phyloP scores from a whole-genome alignment of 768 basidiomycete species.

The Nidularia pulvinata region DNA sequence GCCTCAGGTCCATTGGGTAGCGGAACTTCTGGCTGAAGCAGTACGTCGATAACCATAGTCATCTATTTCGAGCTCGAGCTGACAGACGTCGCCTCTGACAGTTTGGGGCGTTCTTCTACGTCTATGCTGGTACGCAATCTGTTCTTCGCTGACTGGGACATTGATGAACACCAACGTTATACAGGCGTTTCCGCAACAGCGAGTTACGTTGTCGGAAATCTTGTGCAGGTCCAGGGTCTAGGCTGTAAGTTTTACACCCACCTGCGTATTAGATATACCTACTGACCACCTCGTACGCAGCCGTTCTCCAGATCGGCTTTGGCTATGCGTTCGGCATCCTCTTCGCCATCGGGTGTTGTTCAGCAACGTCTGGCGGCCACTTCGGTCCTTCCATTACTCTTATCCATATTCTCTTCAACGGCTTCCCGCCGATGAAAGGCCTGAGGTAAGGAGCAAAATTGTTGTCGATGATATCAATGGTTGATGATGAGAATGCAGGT shows the following conservation, averaged over 20 bases:
- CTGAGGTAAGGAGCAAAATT: slow-evolving; percentile 2
- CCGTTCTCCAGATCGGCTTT: slow-evolving; percentile 5
- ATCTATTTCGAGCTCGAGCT: neutral
- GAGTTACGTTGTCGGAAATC: slow-evolving; percentile 4
- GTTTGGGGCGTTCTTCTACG: slow-evolving; percentile 65
- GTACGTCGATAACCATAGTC: slow-evolving; percentile 25
- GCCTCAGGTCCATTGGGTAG: slow-evolving; percentile 44
- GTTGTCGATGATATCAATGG: neutral
- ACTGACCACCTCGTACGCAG: neutral
- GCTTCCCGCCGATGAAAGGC: slow-evolving; percentile 8
- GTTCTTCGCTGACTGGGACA: neutral
- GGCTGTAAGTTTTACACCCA: slow-evolving; percentile 1
- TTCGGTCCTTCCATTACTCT: slow-evolving; percentile 10
- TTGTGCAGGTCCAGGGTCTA: slow-evolving; percentile 1
- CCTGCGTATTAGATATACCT: neutral
- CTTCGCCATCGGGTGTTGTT: slow-evolving; percentile 6
- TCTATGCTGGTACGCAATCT: slow-evolving; percentile 1
- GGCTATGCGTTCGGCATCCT: slow-evolving; percentile 9
- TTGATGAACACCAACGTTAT: neutral
- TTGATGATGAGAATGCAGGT: slow-evolving; percentile 3
- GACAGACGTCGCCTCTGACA: slow-evolving; percentile 12
- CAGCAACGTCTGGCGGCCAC: slow-evolving; percentile 9
- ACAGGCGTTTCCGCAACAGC: neutral
- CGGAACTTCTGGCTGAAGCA: slow-evolving; percentile 63
- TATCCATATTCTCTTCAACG: slow-evolving; percentile 5